phyloP scores from a whole-genome alignment of 2,329 filamentous ascomycete species.

The Cercospora sp. region DNA sequence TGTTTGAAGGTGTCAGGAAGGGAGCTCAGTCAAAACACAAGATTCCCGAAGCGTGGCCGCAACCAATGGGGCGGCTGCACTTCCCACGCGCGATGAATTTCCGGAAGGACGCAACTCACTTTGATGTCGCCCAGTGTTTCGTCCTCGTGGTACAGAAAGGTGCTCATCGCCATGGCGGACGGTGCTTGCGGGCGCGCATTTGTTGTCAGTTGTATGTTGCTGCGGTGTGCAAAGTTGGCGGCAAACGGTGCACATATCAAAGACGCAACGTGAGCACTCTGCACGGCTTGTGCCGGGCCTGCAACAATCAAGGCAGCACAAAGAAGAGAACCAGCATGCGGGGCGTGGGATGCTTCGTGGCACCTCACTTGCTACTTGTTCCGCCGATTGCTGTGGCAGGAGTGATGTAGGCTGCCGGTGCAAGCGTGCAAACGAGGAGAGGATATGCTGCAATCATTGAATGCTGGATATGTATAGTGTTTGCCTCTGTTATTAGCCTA shows the following conservation, averaged over 20 bases:
- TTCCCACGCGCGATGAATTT: slow-evolving; percentile 7
- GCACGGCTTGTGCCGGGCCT: not conserved
- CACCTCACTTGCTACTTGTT: not conserved
- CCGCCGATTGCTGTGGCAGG: not conserved
- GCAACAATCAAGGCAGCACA: slow-evolving; percentile 13
- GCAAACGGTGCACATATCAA: not conserved
- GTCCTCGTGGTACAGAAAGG: slow-evolving; percentile 30
- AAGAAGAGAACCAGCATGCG: slow-evolving; percentile 3
- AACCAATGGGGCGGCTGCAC: slow-evolving; percentile 11
- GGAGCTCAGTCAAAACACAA: slow-evolving; percentile 2
- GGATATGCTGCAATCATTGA: not conserved
- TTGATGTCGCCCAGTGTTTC: slow-evolving; percentile 18
- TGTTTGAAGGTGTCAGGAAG: slow-evolving; percentile 5
- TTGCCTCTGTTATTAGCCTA: slow-evolving; percentile 19
- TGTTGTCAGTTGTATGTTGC: not conserved
- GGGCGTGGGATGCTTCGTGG: slow-evolving; percentile 2
- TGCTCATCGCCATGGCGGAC: slow-evolving; percentile 29
- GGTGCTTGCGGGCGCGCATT: not conserved
- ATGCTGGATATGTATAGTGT: slow-evolving; percentile 10
- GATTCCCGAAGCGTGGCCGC: slow-evolving; percentile 4
- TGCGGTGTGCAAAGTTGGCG: not conserved
- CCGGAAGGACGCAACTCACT: slow-evolving; percentile 8
- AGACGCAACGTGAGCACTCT: not conserved
- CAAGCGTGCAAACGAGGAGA: not conserved
- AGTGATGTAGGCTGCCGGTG: not conserved